These are phyloP conservation scores for Heimioporus sp. DNA, from an alignment of 768 basidiomycete genomes.

Conservation along the genomic window DNA sequence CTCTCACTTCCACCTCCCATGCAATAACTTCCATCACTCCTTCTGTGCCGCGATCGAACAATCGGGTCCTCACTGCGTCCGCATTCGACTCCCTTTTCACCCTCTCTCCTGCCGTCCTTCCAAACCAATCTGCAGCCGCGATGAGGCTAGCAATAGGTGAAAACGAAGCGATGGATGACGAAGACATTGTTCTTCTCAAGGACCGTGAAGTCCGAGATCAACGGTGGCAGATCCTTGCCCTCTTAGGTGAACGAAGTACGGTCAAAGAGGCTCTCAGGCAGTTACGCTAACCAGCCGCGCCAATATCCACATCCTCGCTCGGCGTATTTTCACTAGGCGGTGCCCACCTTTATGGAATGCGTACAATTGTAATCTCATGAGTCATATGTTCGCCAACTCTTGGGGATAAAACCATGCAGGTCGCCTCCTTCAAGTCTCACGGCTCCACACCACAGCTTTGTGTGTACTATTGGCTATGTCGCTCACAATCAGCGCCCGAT, in stretches of 20 bases:
- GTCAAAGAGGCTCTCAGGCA: slow-evolving; percentile 57
- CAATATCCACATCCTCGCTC: not conserved
- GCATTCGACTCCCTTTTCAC: slow-evolving; percentile 81
- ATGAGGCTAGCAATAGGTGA: slow-evolving; percentile 63
- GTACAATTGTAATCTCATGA: not conserved
- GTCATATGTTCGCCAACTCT: too few relatives aligned
- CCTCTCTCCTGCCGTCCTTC: slow-evolving; percentile 72
- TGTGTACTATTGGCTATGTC: too few relatives aligned
- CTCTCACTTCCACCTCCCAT: slow-evolving; percentile 72
- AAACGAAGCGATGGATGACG: slow-evolving; percentile 43
- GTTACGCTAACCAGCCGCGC: slow-evolving; percentile 21
- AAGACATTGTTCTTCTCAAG: slow-evolving; percentile 51
- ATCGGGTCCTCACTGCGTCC: slow-evolving; percentile 55
- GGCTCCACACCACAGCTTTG: too few relatives aligned
- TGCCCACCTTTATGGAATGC: not conserved
- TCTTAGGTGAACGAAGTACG: slow-evolving; percentile 71
- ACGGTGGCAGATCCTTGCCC: slow-evolving; percentile 74
- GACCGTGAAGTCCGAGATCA: slow-evolving; percentile 66
- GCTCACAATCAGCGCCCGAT: too few relatives aligned
- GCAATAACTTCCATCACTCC: slow-evolving; percentile 75
- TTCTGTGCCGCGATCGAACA: slow-evolving; percentile 40
- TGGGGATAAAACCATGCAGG: too few relatives aligned
- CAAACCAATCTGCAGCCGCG: slow-evolving; percentile 75
- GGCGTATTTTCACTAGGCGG: not conserved
- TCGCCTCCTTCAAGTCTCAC: too few relatives aligned